phyloP scores from a whole-genome alignment of 2,329 filamentous ascomycete genomes.

The Eurotiales sp. region DNA sequence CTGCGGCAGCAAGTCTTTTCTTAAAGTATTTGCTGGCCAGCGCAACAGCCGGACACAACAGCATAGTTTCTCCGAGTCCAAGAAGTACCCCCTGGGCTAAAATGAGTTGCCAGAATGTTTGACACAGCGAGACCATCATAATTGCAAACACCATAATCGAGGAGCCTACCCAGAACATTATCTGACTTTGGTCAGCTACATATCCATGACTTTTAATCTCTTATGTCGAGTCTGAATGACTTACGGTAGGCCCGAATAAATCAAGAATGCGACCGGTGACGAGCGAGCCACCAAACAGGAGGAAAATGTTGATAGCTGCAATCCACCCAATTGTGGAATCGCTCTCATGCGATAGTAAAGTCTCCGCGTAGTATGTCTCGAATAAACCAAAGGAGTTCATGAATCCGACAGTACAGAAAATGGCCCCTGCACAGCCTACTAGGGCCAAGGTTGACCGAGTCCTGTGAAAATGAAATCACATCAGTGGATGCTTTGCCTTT shows the following conservation, averaged over 20 bases:
- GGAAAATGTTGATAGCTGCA: conserved; percentile 29
- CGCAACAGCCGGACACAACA: conserved; percentile 28
- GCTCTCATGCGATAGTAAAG: conserved; percentile 23
- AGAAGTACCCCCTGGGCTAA: conserved; percentile 36
- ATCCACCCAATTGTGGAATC: conserved; percentile 34
- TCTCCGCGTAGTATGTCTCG: conserved; percentile 28
- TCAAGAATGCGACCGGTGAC: conserved; percentile 30
- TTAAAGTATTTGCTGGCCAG: conserved; percentile 30
- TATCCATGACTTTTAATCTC: too few relatives aligned
- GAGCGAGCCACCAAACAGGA: conserved; percentile 28
- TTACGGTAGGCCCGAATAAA: conserved; percentile 27
- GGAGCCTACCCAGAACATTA: conserved; percentile 26
- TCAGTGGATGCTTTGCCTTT: not conserved
- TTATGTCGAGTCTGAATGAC: not conserved
- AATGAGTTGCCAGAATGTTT: conserved; percentile 36
- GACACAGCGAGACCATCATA: conserved; percentile 38
- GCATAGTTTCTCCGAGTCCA: conserved; percentile 28
- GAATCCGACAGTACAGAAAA: conserved; percentile 38
- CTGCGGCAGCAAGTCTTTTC: conserved; percentile 25
- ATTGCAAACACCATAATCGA: conserved; percentile 27
- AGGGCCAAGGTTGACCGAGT: conserved; percentile 26
- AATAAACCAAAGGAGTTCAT: conserved; percentile 37
- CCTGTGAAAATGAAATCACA: conserved; percentile 14
- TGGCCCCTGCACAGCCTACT: conserved; percentile 25
- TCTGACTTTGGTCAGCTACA: conserved; percentile 17